Conservation (phyloP, 768 basidiomycete genomes). For the Suillus americanus region DNA sequence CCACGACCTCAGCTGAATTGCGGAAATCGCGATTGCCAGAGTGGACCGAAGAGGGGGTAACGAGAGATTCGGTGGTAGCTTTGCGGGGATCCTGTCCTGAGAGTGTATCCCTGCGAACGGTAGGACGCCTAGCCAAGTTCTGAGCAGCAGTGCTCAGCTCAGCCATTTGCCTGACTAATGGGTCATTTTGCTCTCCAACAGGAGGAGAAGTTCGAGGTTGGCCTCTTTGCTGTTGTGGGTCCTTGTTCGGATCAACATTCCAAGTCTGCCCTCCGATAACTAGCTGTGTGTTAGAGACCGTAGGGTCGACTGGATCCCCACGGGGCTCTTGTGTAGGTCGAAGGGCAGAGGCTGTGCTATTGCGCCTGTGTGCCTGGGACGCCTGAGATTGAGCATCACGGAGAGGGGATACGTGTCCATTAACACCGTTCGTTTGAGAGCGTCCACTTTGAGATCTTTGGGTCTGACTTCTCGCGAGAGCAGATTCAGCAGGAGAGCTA, state of each 20-base stretch:
- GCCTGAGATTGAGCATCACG: conserved; percentile 22
- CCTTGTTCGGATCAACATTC: conserved; percentile 60
- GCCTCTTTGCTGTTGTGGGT: conserved; percentile 52
- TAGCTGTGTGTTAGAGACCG: conserved; percentile 59
- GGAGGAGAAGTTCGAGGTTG: conserved; percentile 28
- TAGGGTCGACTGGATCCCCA: conserved; percentile 62
- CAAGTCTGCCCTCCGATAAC: conserved; percentile 65
- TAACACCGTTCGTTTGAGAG: conserved; percentile 33
- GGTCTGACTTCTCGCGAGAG: conserved; percentile 31
- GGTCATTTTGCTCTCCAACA: conserved; percentile 50
- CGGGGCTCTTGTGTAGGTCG: conserved; percentile 42
- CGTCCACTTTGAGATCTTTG: conserved; percentile 28
- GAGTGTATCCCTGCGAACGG: conserved; percentile 24
- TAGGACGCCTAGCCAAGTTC: conserved; percentile 18
- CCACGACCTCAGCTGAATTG: conserved; percentile 72
- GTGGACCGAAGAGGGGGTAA: conserved; percentile 22
- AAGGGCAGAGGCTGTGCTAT: conserved; percentile 24
- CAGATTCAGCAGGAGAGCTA: conserved; percentile 32
- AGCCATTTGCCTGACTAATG: conserved; percentile 65
- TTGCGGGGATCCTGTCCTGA: conserved; percentile 25
- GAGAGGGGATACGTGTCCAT: conserved; percentile 27
- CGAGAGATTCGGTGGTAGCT: conserved; percentile 21
- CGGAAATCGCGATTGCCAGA: conserved; percentile 58
- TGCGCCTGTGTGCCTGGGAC: conserved; percentile 24
- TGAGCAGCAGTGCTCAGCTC: conserved; percentile 40